A percentile compares a stretch with the other conserved stretches of the same genome.
Evolutionary conservation across 148 eudicot genomes (phyloP).

Genomic region (Amaranthus hypochondriacus): DNA sequence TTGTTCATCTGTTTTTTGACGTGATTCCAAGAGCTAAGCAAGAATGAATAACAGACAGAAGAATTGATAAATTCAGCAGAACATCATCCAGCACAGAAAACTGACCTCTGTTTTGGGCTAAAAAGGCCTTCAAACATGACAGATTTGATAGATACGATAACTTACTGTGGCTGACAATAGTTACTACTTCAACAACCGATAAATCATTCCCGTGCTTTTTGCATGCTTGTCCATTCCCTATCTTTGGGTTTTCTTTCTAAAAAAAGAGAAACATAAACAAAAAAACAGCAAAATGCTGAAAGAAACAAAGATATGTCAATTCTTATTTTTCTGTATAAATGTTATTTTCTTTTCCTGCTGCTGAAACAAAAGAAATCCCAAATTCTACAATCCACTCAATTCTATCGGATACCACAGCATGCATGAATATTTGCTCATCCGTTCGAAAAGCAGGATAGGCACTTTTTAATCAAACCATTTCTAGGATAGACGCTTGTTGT

Average conservation of each 20-base stretch:
- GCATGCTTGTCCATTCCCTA: slow-evolving; percentile 62
- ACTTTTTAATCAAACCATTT: slow-evolving; percentile 34
- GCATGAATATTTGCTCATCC: slow-evolving; percentile 37
- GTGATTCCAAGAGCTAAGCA: no score
- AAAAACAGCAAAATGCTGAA: neutral
- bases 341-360: neutral
- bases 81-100: no score
- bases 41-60: no score
- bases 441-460: slow-evolving; percentile 52
- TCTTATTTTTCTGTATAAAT: neutral
- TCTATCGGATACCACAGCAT: neutral
- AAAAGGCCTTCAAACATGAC: slow-evolving; percentile 50
- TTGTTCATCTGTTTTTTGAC: no score
- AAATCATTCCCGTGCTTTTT: slow-evolving; percentile 29
- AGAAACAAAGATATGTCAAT: neutral
- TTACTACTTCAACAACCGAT: slow-evolving; percentile 58
- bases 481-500: slow-evolving; percentile 56
- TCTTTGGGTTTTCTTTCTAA: slow-evolving; percentile 54
- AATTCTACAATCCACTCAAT: no score
- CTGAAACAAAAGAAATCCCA: neutral
- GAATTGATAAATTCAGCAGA: no score
- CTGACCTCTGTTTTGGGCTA: slow-evolving; percentile 69
- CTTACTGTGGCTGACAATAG: slow-evolving; percentile 61
- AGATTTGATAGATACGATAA: slow-evolving; percentile 30
- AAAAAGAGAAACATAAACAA: slow-evolving; percentile 11